These are phyloP conservation scores for Xylariaceae sp. DNA, from an alignment of 2,329 filamentous ascomycete genomes.

Conservation along the genomic window DNA sequence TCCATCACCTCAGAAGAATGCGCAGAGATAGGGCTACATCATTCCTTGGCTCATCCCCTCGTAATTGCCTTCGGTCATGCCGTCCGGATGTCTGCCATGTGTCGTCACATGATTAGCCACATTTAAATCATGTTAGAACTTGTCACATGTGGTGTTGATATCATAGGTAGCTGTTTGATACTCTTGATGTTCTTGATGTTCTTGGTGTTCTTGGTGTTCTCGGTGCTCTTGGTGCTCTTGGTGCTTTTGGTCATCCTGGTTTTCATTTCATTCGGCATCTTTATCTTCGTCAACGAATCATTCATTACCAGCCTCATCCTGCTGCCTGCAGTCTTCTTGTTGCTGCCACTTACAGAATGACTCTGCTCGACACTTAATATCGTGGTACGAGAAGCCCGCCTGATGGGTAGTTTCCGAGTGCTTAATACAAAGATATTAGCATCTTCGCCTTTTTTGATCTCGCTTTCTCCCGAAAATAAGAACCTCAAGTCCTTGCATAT, in stretches of 20 bases:
- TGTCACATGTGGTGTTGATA: conserved; percentile 3
- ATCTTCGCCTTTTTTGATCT: conserved; percentile 11
- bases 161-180: neutral
- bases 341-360: conserved; percentile 9
- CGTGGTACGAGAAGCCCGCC: conserved; percentile 12
- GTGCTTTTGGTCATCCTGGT: neutral
- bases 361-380: conserved; percentile 12
- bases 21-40: neutral
- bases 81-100: neutral
- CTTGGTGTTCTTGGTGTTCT: neutral
- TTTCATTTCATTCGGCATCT: conserved; percentile 7
- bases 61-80: neutral
- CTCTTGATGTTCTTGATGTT: neutral
- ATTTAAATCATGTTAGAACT: neutral
- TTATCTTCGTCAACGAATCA: conserved; percentile 6
- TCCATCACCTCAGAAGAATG: neutral
- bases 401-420: conserved; percentile 11
- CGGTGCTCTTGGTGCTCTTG: neutral
- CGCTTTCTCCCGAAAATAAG: conserved; percentile 8
- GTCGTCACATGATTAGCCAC: neutral
- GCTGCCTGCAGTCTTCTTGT: conserved; percentile 5
- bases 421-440: conserved; percentile 16
- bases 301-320: conserved; percentile 7
- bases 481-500: conserved; percentile 11
- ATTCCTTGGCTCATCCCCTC: neutral